Evolutionary conservation across 352 stramenopile species (phyloP), one percentile per base, ranked within the genome.

Genomic region (Pythium sp.): DNA sequence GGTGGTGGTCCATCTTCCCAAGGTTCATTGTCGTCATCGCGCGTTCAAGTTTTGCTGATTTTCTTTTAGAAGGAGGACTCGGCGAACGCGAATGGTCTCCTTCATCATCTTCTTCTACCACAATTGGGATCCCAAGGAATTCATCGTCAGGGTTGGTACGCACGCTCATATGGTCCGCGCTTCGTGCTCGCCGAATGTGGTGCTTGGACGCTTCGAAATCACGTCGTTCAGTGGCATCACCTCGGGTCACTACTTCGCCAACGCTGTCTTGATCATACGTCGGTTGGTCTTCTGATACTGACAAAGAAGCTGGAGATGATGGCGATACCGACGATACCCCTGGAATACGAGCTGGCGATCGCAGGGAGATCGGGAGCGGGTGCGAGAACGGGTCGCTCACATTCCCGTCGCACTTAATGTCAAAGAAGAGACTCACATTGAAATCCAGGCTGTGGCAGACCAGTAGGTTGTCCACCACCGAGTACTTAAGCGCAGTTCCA

Each of bases 361-460:
- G 63, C 9, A 84, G 59, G 1, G 83, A 89, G 2, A 93, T 82
- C 15, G 87, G 87, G 26, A 95, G 63, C 2, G 87, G 85, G 20
- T 84, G 77, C 4, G 85, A 90, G 58, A 95, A 92, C 34, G 87
- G 84, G 26, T 95, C 82, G 41, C 74, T 79, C 20, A 79, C 72
- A 49, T 72, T 80, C 2, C 70, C 59, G 14, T 87, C 84, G 32
- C 82, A 90, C 67, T 79, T 86, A 28, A 93, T 78, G 62, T 95
- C 87, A 66, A 91, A 95, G 73, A 95, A 89, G 6, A 92, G 63
- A 18, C 79, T 87, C 46, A 94, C 87, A 43, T 85, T 89, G 64
- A 92, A 94, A 64, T 91, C 82, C 51, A 92, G 62, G 64, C 86
- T 92, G 68, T 95, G 87, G 67, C 82, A 93, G 5, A 92, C 84